Base-by-base conservation (phyloP, 2,329 filamentous ascomycete genomes). In the Furcasterigmium furcatum region DNA sequence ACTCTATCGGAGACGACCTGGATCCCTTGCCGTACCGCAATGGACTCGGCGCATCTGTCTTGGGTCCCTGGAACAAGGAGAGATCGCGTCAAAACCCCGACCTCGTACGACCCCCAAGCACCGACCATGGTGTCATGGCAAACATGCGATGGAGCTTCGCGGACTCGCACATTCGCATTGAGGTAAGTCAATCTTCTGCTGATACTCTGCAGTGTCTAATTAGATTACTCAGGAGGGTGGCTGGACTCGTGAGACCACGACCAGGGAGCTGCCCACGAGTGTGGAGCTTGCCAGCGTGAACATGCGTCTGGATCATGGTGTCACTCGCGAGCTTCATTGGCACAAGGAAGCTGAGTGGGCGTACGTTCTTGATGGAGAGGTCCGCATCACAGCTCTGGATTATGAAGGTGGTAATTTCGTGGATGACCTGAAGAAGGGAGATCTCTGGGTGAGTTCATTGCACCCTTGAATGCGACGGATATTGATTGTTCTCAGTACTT, bases 281-380 rank as follows among this genome's bases (percentile, higher is more conserved):
- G 73, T 80, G 13, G 84, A 89, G 59, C 75, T 91, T 36, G 87
- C 87, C 3, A 82, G 82, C 32, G 87, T 90, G 45, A 88, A 90
- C 61, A 91, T 91, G 87, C 79, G 86, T 12, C 78, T 91, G 3
- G 85, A 84, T 27, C 68, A 80, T 51, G 85, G 85, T 29, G 86
- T 84, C 22, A 88, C 88, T 54, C 83, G 87, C 20, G 87, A 91
- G 61, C 72, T 91, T 7, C 87, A 91, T 59, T 91, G 87, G 87
- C 87, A 91, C 70, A 88, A 87, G 55, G 84, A 88, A 60, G 85
- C 84, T 25, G 87, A 90, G 58, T 90, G 87, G 86, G 84, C 84
- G 1, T 89, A 86, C 51, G 82, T 90, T 3, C 76, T 90, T 1
- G 79, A 85, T 45, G 87, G 87, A 41, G 74, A 77, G 47, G 84